phyloP scores from a whole-genome alignment of 2,329 filamentous ascomycete species.

The Stachybotrys elegans region DNA sequence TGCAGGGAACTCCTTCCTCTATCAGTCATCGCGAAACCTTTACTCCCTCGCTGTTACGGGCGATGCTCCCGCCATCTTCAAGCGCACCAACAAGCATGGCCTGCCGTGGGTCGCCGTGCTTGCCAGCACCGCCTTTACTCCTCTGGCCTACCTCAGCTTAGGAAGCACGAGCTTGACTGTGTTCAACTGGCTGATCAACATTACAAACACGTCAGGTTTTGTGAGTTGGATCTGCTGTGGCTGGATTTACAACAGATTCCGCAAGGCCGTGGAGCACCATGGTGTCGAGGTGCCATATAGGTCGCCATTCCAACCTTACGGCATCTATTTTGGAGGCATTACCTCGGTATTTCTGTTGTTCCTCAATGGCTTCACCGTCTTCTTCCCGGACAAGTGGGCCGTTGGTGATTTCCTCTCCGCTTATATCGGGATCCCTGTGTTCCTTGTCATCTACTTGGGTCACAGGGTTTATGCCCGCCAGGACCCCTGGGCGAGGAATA shows the following conservation, averaged over 20 bases:
- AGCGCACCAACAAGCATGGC: neutral
- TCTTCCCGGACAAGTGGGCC: slow-evolving; percentile 13
- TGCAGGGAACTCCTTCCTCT: neutral
- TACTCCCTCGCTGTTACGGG: neutral
- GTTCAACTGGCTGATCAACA: slow-evolving; percentile 45
- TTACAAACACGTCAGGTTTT: slow-evolving; percentile 11
- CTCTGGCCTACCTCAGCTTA: neutral
- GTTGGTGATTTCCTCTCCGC: slow-evolving; percentile 10
- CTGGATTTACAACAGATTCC: slow-evolving; percentile 10
- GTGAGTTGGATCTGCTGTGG: slow-evolving; percentile 12
- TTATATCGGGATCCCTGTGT: slow-evolving; percentile 12
- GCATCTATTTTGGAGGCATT: slow-evolving; percentile 5
- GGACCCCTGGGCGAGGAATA: slow-evolving; percentile 2
- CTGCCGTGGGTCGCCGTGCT: neutral
- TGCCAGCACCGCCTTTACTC: neutral
- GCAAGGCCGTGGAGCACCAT: slow-evolving; percentile 5
- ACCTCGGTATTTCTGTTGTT: slow-evolving; percentile 33
- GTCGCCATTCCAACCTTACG: slow-evolving; percentile 5
- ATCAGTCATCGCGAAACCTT: neutral
- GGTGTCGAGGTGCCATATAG: slow-evolving; percentile 6
- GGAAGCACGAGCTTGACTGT: neutral
- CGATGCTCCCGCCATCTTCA: neutral
- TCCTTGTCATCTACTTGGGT: slow-evolving; percentile 6
- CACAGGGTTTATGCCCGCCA: slow-evolving; percentile 1
- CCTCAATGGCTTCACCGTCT: slow-evolving; percentile 52